A percentile compares a stretch with the other conserved stretches of the same genome.
phyloP scores from a whole-genome alignment of 1,139 yeast genomes.

The Sugiyamaella paludigena region DNA sequence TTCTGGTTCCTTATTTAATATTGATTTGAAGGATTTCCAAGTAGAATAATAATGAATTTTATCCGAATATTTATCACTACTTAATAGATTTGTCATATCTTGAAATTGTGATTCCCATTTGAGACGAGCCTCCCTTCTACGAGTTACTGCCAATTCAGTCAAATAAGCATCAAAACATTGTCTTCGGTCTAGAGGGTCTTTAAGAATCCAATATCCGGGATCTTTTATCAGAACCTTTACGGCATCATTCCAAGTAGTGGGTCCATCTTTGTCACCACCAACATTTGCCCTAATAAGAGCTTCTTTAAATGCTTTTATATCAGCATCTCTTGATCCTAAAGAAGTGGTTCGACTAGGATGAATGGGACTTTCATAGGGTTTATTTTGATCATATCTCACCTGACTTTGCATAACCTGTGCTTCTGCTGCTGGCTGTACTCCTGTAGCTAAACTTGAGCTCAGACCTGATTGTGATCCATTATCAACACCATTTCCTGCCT shows the following conservation, averaged over 20 bases:
- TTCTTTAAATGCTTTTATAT: slow-evolving; percentile 5
- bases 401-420: background rate
- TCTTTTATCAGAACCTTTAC: slow-evolving; percentile 58
- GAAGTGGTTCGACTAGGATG: too few relatives aligned
- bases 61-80: slow-evolving; percentile 45
- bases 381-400: too few relatives aligned
- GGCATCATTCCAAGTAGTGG: slow-evolving; percentile 73
- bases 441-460: background rate
- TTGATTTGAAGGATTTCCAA: slow-evolving; percentile 58
- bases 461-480: background rate
- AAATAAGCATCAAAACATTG: slow-evolving; percentile 64
- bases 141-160: slow-evolving; percentile 47
- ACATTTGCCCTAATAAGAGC: slow-evolving; percentile 10
- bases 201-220: slow-evolving; percentile 67
- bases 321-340: background rate
- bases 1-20: slow-evolving; percentile 22
- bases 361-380: too few relatives aligned
- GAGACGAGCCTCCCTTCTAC: slow-evolving; percentile 48
- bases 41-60: slow-evolving; percentile 57
- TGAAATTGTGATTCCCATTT: slow-evolving; percentile 53
- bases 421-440: too few relatives aligned
- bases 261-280: slow-evolving; percentile 54
- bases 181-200: slow-evolving; percentile 60
- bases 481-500: background rate
- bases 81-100: slow-evolving; percentile 53